Evolutionary conservation across 1,284 basidiomycete genomes (phyloP).

Genomic region (Cryptococcus neoformans): DNA sequence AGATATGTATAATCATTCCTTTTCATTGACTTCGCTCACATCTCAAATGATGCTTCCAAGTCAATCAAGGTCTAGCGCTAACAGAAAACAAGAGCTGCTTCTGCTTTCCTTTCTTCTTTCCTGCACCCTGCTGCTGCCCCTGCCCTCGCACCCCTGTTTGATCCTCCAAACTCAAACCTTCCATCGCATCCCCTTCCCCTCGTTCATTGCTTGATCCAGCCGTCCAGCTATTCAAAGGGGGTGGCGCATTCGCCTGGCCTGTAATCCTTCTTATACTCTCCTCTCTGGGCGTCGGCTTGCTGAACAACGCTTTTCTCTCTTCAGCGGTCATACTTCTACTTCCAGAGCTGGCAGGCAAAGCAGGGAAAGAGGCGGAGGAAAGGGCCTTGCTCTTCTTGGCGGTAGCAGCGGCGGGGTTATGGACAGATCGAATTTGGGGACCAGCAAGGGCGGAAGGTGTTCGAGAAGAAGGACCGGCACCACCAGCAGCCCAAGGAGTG

Average conservation of each 20-base stretch:
- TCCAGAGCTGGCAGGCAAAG: slow-evolving; percentile 56
- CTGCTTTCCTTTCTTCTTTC: slow-evolving; percentile 70
- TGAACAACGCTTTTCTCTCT: slow-evolving; percentile 44
- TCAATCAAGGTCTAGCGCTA: slow-evolving; percentile 35
- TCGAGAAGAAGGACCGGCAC: slow-evolving; percentile 33
- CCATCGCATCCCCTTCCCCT: slow-evolving; percentile 10
- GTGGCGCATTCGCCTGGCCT: not conserved
- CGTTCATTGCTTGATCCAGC: slow-evolving; percentile 35
- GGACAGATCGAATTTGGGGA: slow-evolving; percentile 41
- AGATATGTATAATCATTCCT: not conserved
- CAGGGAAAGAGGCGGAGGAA: slow-evolving; percentile 65
- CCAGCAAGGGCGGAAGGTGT: slow-evolving; percentile 28
- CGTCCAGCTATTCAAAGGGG: slow-evolving; percentile 19
- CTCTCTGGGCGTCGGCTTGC: slow-evolving; percentile 60
- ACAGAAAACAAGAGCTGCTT: slow-evolving; percentile 76
- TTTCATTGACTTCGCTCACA: no score
- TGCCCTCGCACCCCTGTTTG: not conserved
- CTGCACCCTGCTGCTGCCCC: slow-evolving; percentile 16
- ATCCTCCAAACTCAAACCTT: slow-evolving; percentile 19
- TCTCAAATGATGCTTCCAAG: no score
- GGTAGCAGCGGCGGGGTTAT: slow-evolving; percentile 23
- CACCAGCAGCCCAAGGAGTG: slow-evolving; percentile 44
- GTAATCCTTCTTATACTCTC: not conserved
- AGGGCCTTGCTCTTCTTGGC: slow-evolving; percentile 21
- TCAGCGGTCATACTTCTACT: slow-evolving; percentile 36